These are phyloP conservation scores for Cyberlindnera mycetangii DNA, from an alignment of 805 yeast genomes.

Conservation along the genomic window DNA sequence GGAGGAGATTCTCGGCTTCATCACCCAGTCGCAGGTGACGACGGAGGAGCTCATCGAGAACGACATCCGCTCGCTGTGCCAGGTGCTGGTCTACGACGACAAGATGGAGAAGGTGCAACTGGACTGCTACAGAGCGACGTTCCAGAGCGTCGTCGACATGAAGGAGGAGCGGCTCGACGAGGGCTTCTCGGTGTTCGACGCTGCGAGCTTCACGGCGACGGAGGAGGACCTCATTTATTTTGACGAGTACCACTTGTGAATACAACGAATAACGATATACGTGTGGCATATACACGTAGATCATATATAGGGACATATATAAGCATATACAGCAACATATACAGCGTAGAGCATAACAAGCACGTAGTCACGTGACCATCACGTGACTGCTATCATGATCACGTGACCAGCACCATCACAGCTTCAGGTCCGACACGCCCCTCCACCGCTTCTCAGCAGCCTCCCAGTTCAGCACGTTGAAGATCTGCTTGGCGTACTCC, in stretches of 20 bases:
- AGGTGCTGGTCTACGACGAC: slow-evolving; percentile 84
- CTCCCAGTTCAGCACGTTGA: slow-evolving; percentile 50
- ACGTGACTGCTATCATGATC: too few relatives aligned
- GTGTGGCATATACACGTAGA: not conserved
- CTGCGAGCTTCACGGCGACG: slow-evolving; percentile 37
- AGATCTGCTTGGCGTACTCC: slow-evolving; percentile 48
- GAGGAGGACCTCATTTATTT: slow-evolving; percentile 39
- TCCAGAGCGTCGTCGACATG: slow-evolving; percentile 75
- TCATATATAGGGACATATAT: too few relatives aligned
- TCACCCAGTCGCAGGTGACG: slow-evolving; percentile 68
- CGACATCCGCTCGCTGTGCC: slow-evolving; percentile 81
- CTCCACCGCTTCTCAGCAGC: slow-evolving; percentile 45
- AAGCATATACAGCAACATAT: too few relatives aligned
- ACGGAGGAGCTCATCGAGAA: slow-evolving; percentile 71
- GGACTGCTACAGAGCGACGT: slow-evolving; percentile 74
- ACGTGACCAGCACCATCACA: too few relatives aligned
- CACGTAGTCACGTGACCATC: too few relatives aligned
- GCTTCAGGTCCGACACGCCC: slow-evolving; percentile 16
- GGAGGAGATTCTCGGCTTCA: slow-evolving; percentile 73
- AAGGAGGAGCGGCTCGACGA: slow-evolving; percentile 35
- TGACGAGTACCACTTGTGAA: slow-evolving; percentile 44
- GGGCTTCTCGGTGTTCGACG: slow-evolving; percentile 39
- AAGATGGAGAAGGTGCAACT: slow-evolving; percentile 64
- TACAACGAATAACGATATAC: not conserved
- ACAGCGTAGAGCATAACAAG: too few relatives aligned